Evolutionary conservation across 1,284 basidiomycete species (phyloP), one percentile per base, ranked within the genome.

Genomic region (Schizophyllum amplum): DNA sequence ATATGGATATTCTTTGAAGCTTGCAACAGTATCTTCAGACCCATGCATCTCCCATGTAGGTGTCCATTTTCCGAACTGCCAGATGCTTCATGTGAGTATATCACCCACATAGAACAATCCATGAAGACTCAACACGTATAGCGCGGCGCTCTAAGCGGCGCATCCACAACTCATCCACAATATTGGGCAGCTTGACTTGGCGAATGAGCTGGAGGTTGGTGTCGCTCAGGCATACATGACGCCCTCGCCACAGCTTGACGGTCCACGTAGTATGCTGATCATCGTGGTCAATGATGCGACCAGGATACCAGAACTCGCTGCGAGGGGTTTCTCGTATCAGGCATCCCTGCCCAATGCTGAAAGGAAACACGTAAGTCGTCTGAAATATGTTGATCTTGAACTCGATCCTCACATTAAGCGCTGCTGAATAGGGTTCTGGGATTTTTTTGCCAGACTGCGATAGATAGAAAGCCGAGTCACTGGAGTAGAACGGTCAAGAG

Each of bases 221-320:
- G 13, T 42, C 33, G 33, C 13, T 13, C 33, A 17, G 33, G 17
- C 33, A 42, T 9, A 42, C 11, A 17, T 42, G 33, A 17, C 33
- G 33, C 11, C 33, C 33, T 13, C 33, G 33, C 33, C 33, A 42
- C 11, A 42, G 33, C 33, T 13, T 42, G 33, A 42, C 33, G 17
- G 33, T 42, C 33, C 33, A 42, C 33, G 11, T 17, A 9, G 17
- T 42, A 17, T 17, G 33, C 33, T 13, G 3, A 9, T 9, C 11
- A 17, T 42, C 33, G 17, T 42, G 17, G 33, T 42, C 33, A 33
- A 63, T 59, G n/a, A 63, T 24, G 20, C 57, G 61, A 47, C 59
- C 59, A 3, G 61, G 62, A 55, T 63, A 63, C 53, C 57, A 61
- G 47, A 52, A 62, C 9, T 54, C 51, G 5, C 61, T 56, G 51